Evolutionary conservation across 768 basidiomycete genomes (phyloP), one percentile per base, ranked within the genome.

Genomic region (Sistotremastrum suecicum): DNA sequence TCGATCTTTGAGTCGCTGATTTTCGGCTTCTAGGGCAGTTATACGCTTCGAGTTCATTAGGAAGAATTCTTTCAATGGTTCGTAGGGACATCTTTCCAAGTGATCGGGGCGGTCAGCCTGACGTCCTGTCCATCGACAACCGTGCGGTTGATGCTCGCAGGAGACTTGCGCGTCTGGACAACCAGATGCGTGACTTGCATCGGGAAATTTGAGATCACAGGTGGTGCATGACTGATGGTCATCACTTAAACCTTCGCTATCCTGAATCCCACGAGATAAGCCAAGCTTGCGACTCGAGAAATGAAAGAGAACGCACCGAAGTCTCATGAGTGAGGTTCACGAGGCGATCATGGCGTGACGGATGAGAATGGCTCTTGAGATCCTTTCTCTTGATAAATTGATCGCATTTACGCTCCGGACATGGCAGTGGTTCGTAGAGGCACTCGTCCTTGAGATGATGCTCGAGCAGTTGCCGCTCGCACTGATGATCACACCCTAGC

Each of bases 401-500:
- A 29, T 57, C 57, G 53, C 81, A 82, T 34, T 63, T 60, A 10
- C 53, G 60, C 47, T 70, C 67, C 8, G 65, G 62, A 55, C 80
- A 83, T 7, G 59, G 53, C 3, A 77, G 68, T 48, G 72, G 63
- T 44, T 71, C 66, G 55, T 69, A 85, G 47, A 63, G 61, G 51
- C 87, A 90, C 30, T 66, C 58, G 5, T 78, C 74, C 46, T 66
- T 69, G 48, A 86, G 58, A 57, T 90, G 87, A 0, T 66, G 52
- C 5, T 68, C 63, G n/a, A 85, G 59, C 29, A 76, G 59, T 55
- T 83, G 81, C 32, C 87, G 65, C 56, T 90, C 79, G 48, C 73
- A 76, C 3, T 71, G 75, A 58, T 76, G 61, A 4, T 56, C 51
- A 55, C 86, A 89, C 7, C 85, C 86, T 2, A 68, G 64, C 10